Evolutionary conservation across 1,284 basidiomycete genomes (phyloP).

Genomic region (Ceratobasidium papillatum): DNA sequence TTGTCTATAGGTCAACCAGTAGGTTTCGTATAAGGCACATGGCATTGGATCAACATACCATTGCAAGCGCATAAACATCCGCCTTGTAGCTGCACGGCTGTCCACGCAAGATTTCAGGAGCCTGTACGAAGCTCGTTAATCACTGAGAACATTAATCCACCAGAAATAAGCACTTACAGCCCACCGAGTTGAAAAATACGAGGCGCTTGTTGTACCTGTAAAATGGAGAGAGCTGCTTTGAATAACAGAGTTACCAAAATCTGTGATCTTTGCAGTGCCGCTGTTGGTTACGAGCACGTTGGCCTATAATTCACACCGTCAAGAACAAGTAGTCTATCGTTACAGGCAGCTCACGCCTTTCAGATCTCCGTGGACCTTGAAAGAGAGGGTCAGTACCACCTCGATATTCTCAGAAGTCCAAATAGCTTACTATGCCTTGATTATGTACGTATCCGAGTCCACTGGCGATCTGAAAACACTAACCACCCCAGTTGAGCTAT

Average conservation of each 20-base stretch:
- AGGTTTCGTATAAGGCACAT: no score
- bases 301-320: not conserved
- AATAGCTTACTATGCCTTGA: no score
- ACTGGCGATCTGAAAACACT: not conserved
- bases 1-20: no score
- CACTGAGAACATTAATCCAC: no score
- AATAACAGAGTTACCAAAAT: not conserved
- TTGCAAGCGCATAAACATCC: no score
- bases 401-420: no score
- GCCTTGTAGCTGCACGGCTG: no score
- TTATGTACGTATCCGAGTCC: not conserved
- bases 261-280: not conserved
- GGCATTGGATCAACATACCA: no score
- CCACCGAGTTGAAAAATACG: not conserved
- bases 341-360: not conserved
- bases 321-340: not conserved
- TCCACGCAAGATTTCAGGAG: no score
- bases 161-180: not conserved
- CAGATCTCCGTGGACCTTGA: conserved; percentile 15
- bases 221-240: not conserved
- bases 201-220: not conserved
- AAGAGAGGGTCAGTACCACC: not conserved
- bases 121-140: no score
- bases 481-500: no score
- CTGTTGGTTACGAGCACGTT: not conserved